Percentiles rank a stretch among this genome's conserved stretches.
These are phyloP conservation scores for Lumnitzera racemosa DNA, from an alignment of 345 rosid species.

Conservation along the genomic window DNA sequence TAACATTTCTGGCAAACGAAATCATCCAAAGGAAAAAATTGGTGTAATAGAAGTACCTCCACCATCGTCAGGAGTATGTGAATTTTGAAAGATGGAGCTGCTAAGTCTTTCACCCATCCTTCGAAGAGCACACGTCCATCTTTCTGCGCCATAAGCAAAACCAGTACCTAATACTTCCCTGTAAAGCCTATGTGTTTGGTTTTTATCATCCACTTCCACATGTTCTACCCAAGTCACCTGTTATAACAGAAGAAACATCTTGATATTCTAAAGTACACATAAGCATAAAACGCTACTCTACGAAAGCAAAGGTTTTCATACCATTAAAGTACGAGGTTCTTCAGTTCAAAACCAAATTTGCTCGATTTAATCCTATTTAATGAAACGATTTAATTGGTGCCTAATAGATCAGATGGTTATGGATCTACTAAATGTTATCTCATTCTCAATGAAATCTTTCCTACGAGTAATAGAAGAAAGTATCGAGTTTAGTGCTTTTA, in stretches of 20 bases:
- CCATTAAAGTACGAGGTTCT: no score
- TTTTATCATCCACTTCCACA: constrained; percentile 56
- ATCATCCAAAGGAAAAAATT: background rate
- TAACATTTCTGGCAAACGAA: background rate
- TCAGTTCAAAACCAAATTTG: no score
- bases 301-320: no score
- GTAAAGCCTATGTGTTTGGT: constrained; percentile 42
- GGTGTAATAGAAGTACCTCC: constrained; percentile 21
- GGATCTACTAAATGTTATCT: no score
- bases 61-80: constrained; percentile 18
- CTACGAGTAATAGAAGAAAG: no score
- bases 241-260: background rate
- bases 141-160: constrained; percentile 54
- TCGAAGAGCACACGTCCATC: constrained; percentile 49
- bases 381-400: no score
- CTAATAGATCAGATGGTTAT: no score
- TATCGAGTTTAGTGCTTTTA: background rate
- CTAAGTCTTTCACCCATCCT: constrained; percentile 56
- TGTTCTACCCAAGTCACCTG: constrained; percentile 85
- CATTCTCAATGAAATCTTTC: no score
- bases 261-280: background rate
- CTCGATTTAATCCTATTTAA: no score
- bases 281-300: background rate
- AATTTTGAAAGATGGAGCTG: constrained; percentile 11
- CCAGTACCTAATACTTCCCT: constrained; percentile 28